These are phyloP conservation scores for Kluyveromyces nonfermentans DNA, from an alignment of 805 yeast genomes.

Conservation along the genomic window DNA sequence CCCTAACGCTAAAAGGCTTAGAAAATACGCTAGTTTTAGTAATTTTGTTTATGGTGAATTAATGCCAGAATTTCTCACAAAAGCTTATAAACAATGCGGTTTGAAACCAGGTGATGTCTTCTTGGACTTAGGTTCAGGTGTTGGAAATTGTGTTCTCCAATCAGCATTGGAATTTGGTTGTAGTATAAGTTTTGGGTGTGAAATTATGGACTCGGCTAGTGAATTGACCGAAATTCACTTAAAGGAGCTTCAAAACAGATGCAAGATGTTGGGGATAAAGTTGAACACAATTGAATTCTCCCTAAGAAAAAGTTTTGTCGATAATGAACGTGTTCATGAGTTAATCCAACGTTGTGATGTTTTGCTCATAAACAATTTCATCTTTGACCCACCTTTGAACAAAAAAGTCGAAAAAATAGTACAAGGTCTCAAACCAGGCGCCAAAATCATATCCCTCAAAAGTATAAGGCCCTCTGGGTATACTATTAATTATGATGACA, in stretches of 20 bases:
- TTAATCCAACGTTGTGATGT: slow-evolving; percentile 58
- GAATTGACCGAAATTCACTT: slow-evolving; percentile 53
- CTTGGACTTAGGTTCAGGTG: slow-evolving; percentile 89
- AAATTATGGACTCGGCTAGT: slow-evolving; percentile 78
- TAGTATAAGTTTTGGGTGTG: slow-evolving; percentile 72
- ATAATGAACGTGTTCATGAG: slow-evolving; percentile 45
- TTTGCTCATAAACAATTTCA: slow-evolving; percentile 70
- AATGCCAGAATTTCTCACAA: slow-evolving; percentile 65
- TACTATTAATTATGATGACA: slow-evolving; percentile 42
- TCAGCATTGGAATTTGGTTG: slow-evolving; percentile 84
- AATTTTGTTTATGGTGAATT: slow-evolving; percentile 88
- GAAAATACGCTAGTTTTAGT: slow-evolving; percentile 75
- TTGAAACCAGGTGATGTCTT: slow-evolving; percentile 48
- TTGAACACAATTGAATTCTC: slow-evolving; percentile 50
- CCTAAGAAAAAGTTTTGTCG: slow-evolving; percentile 61
- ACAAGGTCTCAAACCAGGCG: slow-evolving; percentile 55
- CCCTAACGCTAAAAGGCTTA: slow-evolving; percentile 54
- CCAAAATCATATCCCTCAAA: slow-evolving; percentile 70
- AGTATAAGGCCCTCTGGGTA: slow-evolving; percentile 73
- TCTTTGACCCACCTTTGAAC: slow-evolving; percentile 71
- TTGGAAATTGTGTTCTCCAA: slow-evolving; percentile 84
- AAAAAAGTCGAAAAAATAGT: slow-evolving; percentile 57
- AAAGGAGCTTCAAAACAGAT: slow-evolving; percentile 47
- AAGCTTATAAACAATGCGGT: slow-evolving; percentile 51
- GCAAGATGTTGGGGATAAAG: slow-evolving; percentile 53